Evolutionary conservation across 805 yeast species (phyloP).

Genomic region (Yamadazyma laniorum): DNA sequence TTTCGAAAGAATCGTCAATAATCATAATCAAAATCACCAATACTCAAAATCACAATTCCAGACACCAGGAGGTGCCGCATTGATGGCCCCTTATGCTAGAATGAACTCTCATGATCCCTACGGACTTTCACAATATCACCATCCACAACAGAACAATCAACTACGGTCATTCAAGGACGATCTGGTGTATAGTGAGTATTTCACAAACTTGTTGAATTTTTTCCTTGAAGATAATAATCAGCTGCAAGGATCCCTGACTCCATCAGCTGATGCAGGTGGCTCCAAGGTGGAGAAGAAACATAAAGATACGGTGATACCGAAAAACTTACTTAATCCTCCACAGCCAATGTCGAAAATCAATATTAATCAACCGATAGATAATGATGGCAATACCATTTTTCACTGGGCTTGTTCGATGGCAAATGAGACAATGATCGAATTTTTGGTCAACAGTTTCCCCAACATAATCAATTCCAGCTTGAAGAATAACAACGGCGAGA

Average conservation of each 20-base stretch:
- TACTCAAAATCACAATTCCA: constrained; percentile 7
- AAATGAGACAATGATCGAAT: constrained; percentile 62
- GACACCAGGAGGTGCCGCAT: constrained; percentile 14
- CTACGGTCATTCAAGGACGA: constrained; percentile 20
- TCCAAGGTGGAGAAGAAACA: constrained; percentile 13
- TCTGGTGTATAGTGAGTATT: constrained; percentile 36
- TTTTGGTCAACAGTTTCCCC: constrained; percentile 58
- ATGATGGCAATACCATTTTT: constrained; percentile 86
- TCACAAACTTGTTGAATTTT: constrained; percentile 46
- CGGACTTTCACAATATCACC: constrained; percentile 42
- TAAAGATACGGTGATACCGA: constrained; percentile 22
- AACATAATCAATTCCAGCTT: constrained; percentile 67
- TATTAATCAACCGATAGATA: constrained; percentile 87
- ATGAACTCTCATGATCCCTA: constrained; percentile 33
- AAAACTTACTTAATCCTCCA: constrained; percentile 55
- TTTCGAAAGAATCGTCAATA: constrained; percentile 27
- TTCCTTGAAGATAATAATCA: constrained; percentile 45
- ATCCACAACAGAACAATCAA: constrained; percentile 21
- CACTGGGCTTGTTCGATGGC: constrained; percentile 97
- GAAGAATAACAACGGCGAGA: constrained; percentile 82
- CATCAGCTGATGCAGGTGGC: neutral
- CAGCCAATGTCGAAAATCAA: constrained; percentile 51
- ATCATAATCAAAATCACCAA: constrained; percentile 13
- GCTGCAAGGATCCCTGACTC: constrained; percentile 20
- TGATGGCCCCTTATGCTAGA: constrained; percentile 6